Base-by-base conservation (phyloP, 306 rosid genomes). In the Vachellia pachyceras region DNA sequence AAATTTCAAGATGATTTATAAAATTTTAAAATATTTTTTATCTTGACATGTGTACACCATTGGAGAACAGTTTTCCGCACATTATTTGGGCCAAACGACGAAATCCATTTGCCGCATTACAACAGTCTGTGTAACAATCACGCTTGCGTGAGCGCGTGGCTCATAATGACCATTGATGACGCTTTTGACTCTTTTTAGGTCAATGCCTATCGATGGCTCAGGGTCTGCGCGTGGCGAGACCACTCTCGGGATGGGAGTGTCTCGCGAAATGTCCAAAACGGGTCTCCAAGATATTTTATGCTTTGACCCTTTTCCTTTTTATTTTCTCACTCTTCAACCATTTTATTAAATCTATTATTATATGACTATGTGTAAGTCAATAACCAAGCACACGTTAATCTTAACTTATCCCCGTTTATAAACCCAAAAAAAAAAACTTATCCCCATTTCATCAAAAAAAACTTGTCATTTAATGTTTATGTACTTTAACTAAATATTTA, bases 51-150 rank as follows among this genome's bases (percentile, higher is more conserved):
- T n/a, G n/a, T n/a, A n/a, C n/a, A n/a, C n/a, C n/a, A n/a, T n/a
- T n/a, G n/a, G n/a, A n/a, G n/a, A n/a, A n/a, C n/a, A n/a, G n/a
- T n/a, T n/a, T n/a, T n/a, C n/a, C n/a, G n/a, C n/a, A n/a, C n/a
- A n/a, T n/a, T n/a, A 23, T 29, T 29, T 22, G 57, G 75, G 57
- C 75, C 75, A 1, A 22, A 7, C 10, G 75, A 69, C 75, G 75
- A 69, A 69, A 69, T 23, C 75, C 57, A 70, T 70, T 70, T 70
- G 75, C 75, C 75, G 40, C 75, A 23, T 23, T 70, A 23, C 41
- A 23, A 11, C 15, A 11, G 33, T 3, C 3, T 2, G 7, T 2
- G 3, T 0, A 2, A 44, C 13, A 20, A 3, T 29, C 74, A 69
- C 74, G n/a, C 42, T 13, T 12, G n/a, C 39, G 2, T 2, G 0